Percentiles rank a stretch among this genome's conserved stretches.
Conservation (phyloP, 352 stramenopile species). For the Globisporangium cederbergense region DNA sequence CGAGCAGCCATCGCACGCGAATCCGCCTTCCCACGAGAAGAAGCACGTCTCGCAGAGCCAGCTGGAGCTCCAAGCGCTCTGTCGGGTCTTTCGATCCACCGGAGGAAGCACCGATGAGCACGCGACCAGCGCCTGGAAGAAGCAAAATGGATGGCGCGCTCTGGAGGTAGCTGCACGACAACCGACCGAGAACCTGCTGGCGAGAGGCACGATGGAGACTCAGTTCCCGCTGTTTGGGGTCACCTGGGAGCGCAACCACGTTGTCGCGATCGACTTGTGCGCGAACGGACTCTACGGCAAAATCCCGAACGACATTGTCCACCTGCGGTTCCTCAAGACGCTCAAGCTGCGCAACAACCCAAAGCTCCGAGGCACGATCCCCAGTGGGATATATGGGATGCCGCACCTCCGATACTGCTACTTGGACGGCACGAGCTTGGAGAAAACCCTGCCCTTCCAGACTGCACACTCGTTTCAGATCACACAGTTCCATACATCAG, state of each 20-base stretch:
- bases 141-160: slow-evolving; percentile 35
- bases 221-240: slow-evolving; percentile 40
- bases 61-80: slow-evolving; percentile 45
- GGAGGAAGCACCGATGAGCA: slow-evolving; percentile 20
- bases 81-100: slow-evolving; percentile 37
- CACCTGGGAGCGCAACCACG: slow-evolving; percentile 57
- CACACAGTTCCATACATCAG: slow-evolving; percentile 36
- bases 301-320: slow-evolving; percentile 37
- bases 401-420: slow-evolving; percentile 58
- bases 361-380: slow-evolving; percentile 30
- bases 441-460: slow-evolving; percentile 41
- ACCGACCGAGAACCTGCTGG: slow-evolving; percentile 19
- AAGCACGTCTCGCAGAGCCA: slow-evolving; percentile 33
- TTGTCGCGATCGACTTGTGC: slow-evolving; percentile 52
- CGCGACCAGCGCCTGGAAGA: slow-evolving; percentile 27
- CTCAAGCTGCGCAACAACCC: slow-evolving; percentile 63
- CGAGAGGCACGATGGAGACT: slow-evolving; percentile 29
- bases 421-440: slow-evolving; percentile 48
- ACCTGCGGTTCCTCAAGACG: slow-evolving; percentile 42
- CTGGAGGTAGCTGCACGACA: slow-evolving; percentile 21
- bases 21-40: slow-evolving; percentile 7
- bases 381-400: slow-evolving; percentile 34
- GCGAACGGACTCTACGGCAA: slow-evolving; percentile 44
- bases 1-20: background rate
- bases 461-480: slow-evolving; percentile 56